A percentile compares a stretch with the other conserved stretches of the same genome.
phyloP scores from a whole-genome alignment of 257 asterid genomes.

The Leptodermis oblonga region DNA sequence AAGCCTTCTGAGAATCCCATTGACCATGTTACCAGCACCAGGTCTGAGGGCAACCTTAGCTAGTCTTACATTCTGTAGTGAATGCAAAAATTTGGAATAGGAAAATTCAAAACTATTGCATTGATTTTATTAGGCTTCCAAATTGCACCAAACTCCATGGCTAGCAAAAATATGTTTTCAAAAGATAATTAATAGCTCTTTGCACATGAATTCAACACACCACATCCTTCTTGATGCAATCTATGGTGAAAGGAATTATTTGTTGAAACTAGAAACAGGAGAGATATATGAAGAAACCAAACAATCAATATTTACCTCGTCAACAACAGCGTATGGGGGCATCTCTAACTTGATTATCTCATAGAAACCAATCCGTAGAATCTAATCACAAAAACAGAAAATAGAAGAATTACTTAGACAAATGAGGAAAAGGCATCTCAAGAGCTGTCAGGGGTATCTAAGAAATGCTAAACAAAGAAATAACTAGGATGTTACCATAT shows the following conservation, averaged over 20 bases:
- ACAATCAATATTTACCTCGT: constrained; percentile 55
- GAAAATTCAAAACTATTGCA: not conserved
- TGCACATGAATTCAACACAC: not conserved
- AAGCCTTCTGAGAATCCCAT: constrained; percentile 84
- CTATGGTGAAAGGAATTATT: not conserved
- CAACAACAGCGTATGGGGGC: constrained; percentile 94
- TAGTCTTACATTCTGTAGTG: constrained; percentile 77
- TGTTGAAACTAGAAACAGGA: constrained; percentile 10
- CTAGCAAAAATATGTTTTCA: not conserved
- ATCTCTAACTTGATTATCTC: constrained; percentile 86
- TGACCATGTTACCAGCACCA: constrained; percentile 96
- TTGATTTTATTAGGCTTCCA: not conserved
- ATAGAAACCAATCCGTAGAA: constrained; percentile 86
- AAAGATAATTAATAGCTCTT: not conserved
- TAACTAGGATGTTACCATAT: not conserved
- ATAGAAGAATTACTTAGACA: not conserved
- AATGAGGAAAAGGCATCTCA: not conserved
- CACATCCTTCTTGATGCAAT: not conserved
- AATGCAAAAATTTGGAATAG: constrained; percentile 15
- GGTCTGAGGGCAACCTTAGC: constrained; percentile 86
- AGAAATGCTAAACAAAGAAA: not conserved
- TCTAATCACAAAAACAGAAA: constrained; percentile 42
- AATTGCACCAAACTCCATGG: not conserved
- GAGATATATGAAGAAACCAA: not conserved
- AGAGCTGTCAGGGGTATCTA: not conserved